Evolutionary conservation across 257 asterid species (phyloP), one percentile per base, ranked within the genome.

Genomic region (Penstemon barbatus): DNA sequence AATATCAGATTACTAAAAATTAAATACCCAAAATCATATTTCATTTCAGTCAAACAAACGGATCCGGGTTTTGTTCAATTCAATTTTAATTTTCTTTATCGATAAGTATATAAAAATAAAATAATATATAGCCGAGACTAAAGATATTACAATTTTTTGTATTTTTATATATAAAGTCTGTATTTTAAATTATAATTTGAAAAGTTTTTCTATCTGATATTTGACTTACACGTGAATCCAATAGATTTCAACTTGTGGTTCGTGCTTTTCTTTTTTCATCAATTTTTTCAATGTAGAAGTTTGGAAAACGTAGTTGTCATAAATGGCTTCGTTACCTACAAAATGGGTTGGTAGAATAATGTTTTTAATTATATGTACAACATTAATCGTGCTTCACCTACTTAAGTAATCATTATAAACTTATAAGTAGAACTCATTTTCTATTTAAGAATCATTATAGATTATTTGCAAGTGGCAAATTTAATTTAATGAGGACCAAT

Each of bases 261-360:
- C 5, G 62, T 57, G 6, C 43, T 57, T 57, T 3, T 57, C 15
- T 3, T 25, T 57, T 39, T 40, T n/a, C 13, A 12, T 36, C 18
- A 39, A 60, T 13, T 0, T 40, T 6, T 25, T 39, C 7, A 60
- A 60, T 18, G 46, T 40, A 3, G 36, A n/a, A 3, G 33, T 7
- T 7, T 13, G 13, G 33, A 25, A 25, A 25, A 25, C 33, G 2
- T 25, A 51, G 57, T 13, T 4, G 39, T 18, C 6, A 0, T 48
- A 12, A 4, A 42, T 18, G 7, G 18, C 6, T 8, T 61, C 8
- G 5, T 68, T 45, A 13, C 3, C 41, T 11, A 37, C 8, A 37
- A 7, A 51, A 13, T 61, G 75, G 75, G 69, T 51, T 52, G 75
- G 75, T 61, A 61, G 63, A 25, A 25, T 25, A 25, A 71, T 51